Evolutionary conservation across 1,139 yeast species (phyloP), one percentile per base, ranked within the genome.

Genomic region (Zygoascus hellenicus): DNA sequence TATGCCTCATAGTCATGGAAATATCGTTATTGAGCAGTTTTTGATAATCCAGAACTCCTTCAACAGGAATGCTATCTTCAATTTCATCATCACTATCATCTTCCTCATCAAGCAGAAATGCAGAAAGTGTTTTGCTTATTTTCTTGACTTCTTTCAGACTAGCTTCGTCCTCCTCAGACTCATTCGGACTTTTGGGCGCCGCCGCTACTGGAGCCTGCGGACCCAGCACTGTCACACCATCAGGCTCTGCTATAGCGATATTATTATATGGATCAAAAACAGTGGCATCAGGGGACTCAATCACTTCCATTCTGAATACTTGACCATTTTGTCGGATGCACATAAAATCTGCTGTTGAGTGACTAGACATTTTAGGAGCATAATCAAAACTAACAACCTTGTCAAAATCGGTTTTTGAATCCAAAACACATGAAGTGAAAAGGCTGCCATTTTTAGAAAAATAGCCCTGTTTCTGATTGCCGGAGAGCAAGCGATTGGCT

Each of bases 241-340:
- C 80, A 1, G 85, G 78, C 6, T 92, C 90, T 2, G 81, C 74
- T 36, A 83, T 68, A 1, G 84, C 72, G 42, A 88, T 69, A 46
- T 85, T 88, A 60, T 88, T 88, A 55, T 71, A 76, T 0, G 92
- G 80, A 56, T 81, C 86, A 63, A 89, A 85, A 16, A 69, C 72
- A 15, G 83, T 64, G 5, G 81, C 73, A 41, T 80, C 80, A 32
- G 83, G 80, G 46, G 84, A 78, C 61, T 86, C 94, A 1, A 72
- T 69, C 0, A 82, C 85, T 0, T 83, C 77, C 92, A 86, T 86
- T 51, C 86, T 71, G 64, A 85, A 89, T 0, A 88, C 83, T 43
- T 87, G 83, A 1, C 96, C 96, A 1, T 95, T 83, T 59, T 87
- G 95, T 54, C 96, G 71, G 84, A 89, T 84, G 63, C 96, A 89